phyloP scores from a whole-genome alignment of 2,329 filamentous ascomycete genomes.

The Ophiobolus disseminans region DNA sequence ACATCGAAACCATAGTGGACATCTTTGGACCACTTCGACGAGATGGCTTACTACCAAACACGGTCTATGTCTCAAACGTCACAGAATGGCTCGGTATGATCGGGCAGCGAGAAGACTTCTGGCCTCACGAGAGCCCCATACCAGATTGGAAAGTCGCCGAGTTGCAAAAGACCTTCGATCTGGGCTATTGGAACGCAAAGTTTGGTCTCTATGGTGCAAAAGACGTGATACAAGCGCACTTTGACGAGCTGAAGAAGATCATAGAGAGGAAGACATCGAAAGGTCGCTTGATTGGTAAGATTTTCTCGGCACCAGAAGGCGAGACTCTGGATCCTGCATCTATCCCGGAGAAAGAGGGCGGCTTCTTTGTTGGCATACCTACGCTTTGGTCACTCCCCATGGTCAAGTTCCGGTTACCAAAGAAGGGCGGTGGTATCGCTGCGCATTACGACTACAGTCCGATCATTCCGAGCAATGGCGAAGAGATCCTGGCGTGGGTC shows the following conservation, averaged over 20 bases:
- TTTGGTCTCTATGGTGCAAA: slow-evolving; percentile 56
- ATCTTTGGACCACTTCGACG: slow-evolving; percentile 55
- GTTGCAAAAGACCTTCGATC: slow-evolving; percentile 51
- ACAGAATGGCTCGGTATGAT: slow-evolving; percentile 57
- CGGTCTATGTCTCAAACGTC: slow-evolving; percentile 56
- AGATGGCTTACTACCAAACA: slow-evolving; percentile 53
- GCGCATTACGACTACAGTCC: slow-evolving; percentile 44
- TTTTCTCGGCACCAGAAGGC: slow-evolving; percentile 51
- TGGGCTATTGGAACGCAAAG: slow-evolving; percentile 56
- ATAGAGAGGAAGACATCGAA: slow-evolving; percentile 46
- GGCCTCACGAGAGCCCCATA: slow-evolving; percentile 54
- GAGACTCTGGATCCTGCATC: slow-evolving; percentile 49
- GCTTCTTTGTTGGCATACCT: slow-evolving; percentile 42
- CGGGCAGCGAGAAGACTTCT: slow-evolving; percentile 54
- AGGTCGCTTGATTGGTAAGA: slow-evolving; percentile 47
- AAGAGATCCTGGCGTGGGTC: slow-evolving; percentile 53
- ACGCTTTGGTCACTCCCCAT: slow-evolving; percentile 42
- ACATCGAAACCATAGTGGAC: slow-evolving; percentile 56
- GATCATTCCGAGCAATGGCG: slow-evolving; percentile 45
- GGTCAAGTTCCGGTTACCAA: slow-evolving; percentile 42
- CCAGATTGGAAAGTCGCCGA: slow-evolving; percentile 56
- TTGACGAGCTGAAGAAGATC: slow-evolving; percentile 50
- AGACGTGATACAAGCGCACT: slow-evolving; percentile 55
- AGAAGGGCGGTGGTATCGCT: slow-evolving; percentile 35
- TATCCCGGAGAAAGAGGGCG: slow-evolving; percentile 38